Conservation (phyloP, 257 asterid genomes). For the Solanum pinnatisectum region DNA sequence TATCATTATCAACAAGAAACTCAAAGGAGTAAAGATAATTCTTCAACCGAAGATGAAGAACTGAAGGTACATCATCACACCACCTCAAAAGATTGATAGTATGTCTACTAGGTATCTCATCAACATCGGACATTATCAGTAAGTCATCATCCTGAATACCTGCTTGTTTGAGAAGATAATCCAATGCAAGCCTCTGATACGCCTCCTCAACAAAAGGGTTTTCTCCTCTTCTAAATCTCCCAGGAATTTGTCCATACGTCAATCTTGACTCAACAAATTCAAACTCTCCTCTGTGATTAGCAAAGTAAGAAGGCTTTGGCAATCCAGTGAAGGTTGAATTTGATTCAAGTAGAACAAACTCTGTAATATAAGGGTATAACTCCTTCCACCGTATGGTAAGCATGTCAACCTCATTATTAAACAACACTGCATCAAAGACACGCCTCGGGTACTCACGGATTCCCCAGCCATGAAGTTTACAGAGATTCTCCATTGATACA, state of each 20-base stretch:
- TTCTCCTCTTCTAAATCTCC: conserved; percentile 60
- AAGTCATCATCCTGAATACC: conserved; percentile 73
- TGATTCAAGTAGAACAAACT: conserved; percentile 68
- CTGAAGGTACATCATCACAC: conserved; percentile 63
- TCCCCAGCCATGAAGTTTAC: conserved; percentile 79
- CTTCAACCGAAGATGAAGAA: conserved; percentile 66
- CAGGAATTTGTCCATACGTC: conserved; percentile 70
- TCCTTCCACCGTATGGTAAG: conserved; percentile 77
- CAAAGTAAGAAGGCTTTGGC: conserved; percentile 53
- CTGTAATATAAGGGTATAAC: conserved; percentile 59
- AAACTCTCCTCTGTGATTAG: conserved; percentile 35
- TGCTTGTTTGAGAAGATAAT: conserved; percentile 72
- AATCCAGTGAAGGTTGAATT: conserved; percentile 76
- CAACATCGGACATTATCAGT: conserved; percentile 69
- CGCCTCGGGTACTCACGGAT: conserved; percentile 72
- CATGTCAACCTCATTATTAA: conserved; percentile 69
- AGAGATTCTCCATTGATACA: conserved; percentile 65
- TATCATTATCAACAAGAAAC: conserved; percentile 58
- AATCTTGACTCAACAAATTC: conserved; percentile 54
- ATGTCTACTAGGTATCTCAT: conserved; percentile 70
- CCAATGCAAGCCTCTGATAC: conserved; percentile 67
- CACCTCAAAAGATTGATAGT: conserved; percentile 72
- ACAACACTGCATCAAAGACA: conserved; percentile 68
- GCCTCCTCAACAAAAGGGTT: conserved; percentile 83
- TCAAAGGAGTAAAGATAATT: conserved; percentile 71